Conservation (phyloP, 139 green algal genomes). For the Tetratostichococcus sp. region DNA sequence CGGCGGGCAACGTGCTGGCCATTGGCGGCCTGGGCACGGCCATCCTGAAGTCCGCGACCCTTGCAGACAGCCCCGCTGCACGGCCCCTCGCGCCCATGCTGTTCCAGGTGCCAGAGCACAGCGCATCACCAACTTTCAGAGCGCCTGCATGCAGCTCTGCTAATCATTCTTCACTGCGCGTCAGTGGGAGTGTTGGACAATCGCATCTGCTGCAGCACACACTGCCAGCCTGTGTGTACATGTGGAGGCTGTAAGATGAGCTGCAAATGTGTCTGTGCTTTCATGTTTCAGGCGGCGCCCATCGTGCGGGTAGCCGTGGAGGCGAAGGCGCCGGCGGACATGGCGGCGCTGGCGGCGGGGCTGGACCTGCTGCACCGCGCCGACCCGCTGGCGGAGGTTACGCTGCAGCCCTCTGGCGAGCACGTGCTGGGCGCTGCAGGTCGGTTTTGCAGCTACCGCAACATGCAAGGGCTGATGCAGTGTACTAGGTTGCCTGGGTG, state of each 20-base stretch:
- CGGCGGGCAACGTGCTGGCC: slow-evolving; percentile 87
- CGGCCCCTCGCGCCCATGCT: slow-evolving; percentile 82
- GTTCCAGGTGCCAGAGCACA: slow-evolving; percentile 89
- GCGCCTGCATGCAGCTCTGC: too few species aligned
- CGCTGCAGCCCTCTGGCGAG: slow-evolving; percentile 69
- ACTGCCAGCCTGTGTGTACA: too few species aligned
- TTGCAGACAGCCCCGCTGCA: slow-evolving; percentile 62
- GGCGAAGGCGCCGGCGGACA: slow-evolving; percentile 67
- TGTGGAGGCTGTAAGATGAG: too few species aligned
- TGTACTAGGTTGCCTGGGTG: too few species aligned
- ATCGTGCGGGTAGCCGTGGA: slow-evolving; percentile 95
- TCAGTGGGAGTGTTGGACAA: too few species aligned
- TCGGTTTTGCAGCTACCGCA: not conserved
- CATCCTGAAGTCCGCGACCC: slow-evolving; percentile 92
- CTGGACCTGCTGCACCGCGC: slow-evolving; percentile 89
- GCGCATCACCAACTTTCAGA: too few species aligned
- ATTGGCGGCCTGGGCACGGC: slow-evolving; percentile 72
- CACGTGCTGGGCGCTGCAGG: slow-evolving; percentile 81
- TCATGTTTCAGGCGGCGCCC: slow-evolving; percentile 50
- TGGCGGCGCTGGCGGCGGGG: slow-evolving; percentile 73
- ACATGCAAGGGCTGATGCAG: not conserved
- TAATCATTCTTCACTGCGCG: too few species aligned
- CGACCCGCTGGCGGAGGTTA: slow-evolving; percentile 82
- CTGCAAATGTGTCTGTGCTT: too few species aligned
- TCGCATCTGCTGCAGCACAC: too few species aligned